phyloP scores from a whole-genome alignment of 2,329 filamentous ascomycete species.

The Penicillium sp. region DNA sequence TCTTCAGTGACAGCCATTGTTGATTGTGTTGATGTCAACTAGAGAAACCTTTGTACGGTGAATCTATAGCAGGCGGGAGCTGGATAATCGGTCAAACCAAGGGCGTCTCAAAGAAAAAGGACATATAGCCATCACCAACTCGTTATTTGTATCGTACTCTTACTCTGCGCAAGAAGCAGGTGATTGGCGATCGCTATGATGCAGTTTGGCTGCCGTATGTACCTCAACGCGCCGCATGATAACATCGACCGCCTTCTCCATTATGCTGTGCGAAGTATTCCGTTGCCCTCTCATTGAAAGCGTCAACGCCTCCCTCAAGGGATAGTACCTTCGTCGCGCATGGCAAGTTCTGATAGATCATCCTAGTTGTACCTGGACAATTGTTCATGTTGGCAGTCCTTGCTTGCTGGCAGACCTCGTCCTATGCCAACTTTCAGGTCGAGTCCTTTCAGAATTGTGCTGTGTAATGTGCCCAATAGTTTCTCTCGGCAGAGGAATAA shows the following conservation, averaged over 20 bases:
- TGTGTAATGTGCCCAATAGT: too few relatives aligned
- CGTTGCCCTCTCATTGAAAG: background rate
- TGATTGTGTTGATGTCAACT: background rate
- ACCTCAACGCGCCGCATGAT: background rate
- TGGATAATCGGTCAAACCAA: background rate
- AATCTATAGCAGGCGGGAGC: background rate
- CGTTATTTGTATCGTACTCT: too few relatives aligned
- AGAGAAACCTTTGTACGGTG: background rate
- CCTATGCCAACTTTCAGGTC: too few relatives aligned
- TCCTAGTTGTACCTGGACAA: background rate
- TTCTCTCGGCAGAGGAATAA: background rate
- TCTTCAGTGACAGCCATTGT: background rate
- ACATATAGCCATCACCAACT: too few relatives aligned
- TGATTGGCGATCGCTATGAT: too few relatives aligned
- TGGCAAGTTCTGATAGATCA: conserved; percentile 1
- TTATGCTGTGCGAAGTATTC: background rate
- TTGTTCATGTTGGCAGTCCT: too few relatives aligned
- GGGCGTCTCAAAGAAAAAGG: background rate
- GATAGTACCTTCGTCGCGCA: background rate
- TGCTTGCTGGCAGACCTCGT: too few relatives aligned
- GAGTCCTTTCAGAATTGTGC: background rate
- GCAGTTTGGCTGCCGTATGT: background rate
- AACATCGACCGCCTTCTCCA: background rate
- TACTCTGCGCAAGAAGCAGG: too few relatives aligned
- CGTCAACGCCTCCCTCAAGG: background rate